phyloP scores from a whole-genome alignment of 306 rosid species.

The Citrullus mucosospermus region DNA sequence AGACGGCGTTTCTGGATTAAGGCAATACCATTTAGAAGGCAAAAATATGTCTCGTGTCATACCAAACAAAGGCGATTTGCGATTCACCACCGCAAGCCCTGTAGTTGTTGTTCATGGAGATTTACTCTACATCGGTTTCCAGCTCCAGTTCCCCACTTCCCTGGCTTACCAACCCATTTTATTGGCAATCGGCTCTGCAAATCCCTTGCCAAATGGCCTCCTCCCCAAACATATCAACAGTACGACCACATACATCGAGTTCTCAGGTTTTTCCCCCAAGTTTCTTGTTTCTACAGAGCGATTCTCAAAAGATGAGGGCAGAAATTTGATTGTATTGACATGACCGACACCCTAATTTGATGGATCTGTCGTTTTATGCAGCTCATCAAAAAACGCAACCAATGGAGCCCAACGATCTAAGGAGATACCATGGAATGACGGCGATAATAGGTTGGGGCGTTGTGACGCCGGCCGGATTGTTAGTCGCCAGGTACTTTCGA shows the following conservation, averaged over 20 bases:
- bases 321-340: background rate
- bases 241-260: background rate
- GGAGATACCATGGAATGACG: conserved; percentile 1
- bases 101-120: background rate
- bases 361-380: background rate
- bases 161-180: background rate
- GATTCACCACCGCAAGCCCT: background rate
- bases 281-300: background rate
- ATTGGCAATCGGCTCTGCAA: background rate
- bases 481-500: conserved; percentile 4
- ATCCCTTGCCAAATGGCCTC: background rate
- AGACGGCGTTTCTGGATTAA: background rate
- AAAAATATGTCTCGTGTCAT: background rate
- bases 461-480: background rate
- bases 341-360: background rate
- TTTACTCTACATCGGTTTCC: conserved; percentile 9
- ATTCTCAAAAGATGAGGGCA: background rate
- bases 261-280: background rate
- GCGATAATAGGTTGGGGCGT: conserved; percentile 10
- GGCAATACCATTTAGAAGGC: background rate
- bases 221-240: background rate
- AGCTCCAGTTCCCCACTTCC: background rate
- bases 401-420: background rate
- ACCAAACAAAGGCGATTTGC: conserved; percentile 7
- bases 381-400: background rate